Evolutionary conservation across 768 basidiomycete genomes (phyloP).

Genomic region (Mycena latifolia): DNA sequence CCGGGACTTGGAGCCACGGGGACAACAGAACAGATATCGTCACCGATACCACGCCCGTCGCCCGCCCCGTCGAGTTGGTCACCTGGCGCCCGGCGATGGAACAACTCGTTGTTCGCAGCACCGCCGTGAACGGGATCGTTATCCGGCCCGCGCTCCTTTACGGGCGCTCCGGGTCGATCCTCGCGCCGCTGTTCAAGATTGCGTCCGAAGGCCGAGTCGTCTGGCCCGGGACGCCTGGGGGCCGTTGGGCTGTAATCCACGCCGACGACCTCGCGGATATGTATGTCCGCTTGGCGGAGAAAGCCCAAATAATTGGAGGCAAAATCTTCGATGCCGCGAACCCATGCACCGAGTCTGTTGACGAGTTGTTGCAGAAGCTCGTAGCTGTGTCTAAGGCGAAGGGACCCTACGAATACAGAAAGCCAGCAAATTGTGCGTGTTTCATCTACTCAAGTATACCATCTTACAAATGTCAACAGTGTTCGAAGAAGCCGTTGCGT

Average conservation of each 20-base stretch:
- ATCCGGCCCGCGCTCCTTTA: constrained; percentile 59
- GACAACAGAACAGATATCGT: constrained; percentile 48
- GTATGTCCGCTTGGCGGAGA: constrained; percentile 55
- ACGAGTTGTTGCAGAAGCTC: constrained; percentile 53
- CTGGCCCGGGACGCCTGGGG: constrained; percentile 31
- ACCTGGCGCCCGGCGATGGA: constrained; percentile 51
- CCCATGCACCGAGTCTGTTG: constrained; percentile 52
- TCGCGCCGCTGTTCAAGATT: constrained; percentile 47
- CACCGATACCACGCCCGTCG: constrained; percentile 50
- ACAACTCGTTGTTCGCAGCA: constrained; percentile 43
- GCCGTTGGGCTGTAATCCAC: constrained; percentile 50
- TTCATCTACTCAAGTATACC: neutral
- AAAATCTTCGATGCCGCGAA: constrained; percentile 57
- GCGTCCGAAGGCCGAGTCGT: constrained; percentile 43
- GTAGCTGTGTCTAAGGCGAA: constrained; percentile 52
- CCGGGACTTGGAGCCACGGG: constrained; percentile 59
- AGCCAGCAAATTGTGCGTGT: constrained; percentile 51
- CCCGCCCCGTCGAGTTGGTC: constrained; percentile 39
- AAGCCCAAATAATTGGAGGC: constrained; percentile 49
- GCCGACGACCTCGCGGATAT: constrained; percentile 60
- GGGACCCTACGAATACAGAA: constrained; percentile 48
- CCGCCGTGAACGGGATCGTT: constrained; percentile 56
- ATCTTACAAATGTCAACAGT: constrained; percentile 35
- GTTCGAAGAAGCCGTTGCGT: constrained; percentile 50
- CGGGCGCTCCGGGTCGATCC: constrained; percentile 54